Conservation (phyloP, 2,329 filamentous ascomycete genomes). For the Emericellopsis atlantica region DNA sequence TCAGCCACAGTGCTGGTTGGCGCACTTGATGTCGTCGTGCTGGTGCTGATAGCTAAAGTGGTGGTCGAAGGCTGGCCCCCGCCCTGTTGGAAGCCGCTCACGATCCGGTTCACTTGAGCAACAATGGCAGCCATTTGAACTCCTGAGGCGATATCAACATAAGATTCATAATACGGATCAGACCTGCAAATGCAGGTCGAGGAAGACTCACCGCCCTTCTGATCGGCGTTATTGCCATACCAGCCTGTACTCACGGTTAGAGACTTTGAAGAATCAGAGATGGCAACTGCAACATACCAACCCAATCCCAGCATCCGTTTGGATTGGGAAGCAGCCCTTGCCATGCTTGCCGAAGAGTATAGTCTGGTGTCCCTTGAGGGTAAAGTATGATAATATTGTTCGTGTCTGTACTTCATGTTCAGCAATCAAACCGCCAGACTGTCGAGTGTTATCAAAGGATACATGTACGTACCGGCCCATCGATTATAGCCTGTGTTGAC, state of each 20-base stretch:
- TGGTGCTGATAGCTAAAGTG: too few species aligned
- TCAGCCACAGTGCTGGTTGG: too few species aligned
- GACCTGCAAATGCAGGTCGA: background rate
- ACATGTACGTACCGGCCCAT: conserved; percentile 5
- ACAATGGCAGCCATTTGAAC: conserved; percentile 3
- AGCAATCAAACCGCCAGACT: background rate
- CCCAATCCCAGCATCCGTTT: conserved; percentile 5
- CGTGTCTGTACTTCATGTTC: background rate
- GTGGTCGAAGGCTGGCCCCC: too few species aligned
- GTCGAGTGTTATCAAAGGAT: background rate
- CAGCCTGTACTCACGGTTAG: background rate
- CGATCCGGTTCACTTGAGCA: conserved; percentile 1
- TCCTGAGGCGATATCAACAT: background rate
- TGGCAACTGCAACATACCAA: too few species aligned
- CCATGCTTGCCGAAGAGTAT: background rate
- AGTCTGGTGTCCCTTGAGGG: conserved; percentile 2
- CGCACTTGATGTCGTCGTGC: too few species aligned
- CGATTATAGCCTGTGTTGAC: conserved; percentile 4
- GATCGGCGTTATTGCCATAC: conserved; percentile 5
- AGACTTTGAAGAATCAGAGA: too few species aligned
- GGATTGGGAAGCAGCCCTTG: conserved; percentile 3
- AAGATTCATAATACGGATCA: background rate
- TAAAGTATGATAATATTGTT: conserved; percentile 3
- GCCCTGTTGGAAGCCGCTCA: conserved; percentile 7
- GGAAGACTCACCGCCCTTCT: conserved; percentile 3